Evolutionary conservation across 1,139 yeast genomes (phyloP).

Genomic region (Candida sp.): DNA sequence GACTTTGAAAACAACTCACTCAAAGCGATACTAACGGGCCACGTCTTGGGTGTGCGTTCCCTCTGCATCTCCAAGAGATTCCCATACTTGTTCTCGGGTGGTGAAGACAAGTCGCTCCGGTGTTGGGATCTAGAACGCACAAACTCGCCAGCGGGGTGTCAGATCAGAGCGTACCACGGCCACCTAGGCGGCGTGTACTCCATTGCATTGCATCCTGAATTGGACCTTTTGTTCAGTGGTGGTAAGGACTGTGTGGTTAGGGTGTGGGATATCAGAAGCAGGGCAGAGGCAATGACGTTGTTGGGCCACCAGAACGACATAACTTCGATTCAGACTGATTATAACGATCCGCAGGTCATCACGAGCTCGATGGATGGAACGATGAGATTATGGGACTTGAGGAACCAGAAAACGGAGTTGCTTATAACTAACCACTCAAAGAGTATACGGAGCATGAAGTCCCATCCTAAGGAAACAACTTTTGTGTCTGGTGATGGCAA

Average conservation of each 20-base stretch:
- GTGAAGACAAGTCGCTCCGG: conserved; percentile 91
- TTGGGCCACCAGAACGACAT: conserved; percentile 85
- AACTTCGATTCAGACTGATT: conserved; percentile 67
- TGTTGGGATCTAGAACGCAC: conserved; percentile 97
- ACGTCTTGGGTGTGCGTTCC: conserved; percentile 87
- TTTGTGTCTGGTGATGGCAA: conserved; percentile 78
- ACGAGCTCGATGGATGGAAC: conserved; percentile 89
- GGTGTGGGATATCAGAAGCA: conserved; percentile 92
- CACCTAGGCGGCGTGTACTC: conserved; percentile 92
- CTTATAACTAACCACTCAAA: conserved; percentile 85
- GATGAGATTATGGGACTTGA: conserved; percentile 81
- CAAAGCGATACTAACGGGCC: conserved; percentile 85
- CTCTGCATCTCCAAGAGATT: conserved; percentile 72
- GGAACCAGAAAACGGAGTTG: conserved; percentile 45
- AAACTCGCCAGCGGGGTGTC: conserved; percentile 55
- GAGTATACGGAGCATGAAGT: conserved; percentile 72
- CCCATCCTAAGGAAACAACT: conserved; percentile 76
- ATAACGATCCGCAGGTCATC: conserved; percentile 83
- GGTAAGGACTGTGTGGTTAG: conserved; percentile 89
- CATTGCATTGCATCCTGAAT: conserved; percentile 82
- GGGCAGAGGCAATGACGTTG: conserved; percentile 75
- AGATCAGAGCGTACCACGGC: conserved; percentile 88
- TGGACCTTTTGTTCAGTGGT: conserved; percentile 87
- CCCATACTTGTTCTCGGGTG: conserved; percentile 90
- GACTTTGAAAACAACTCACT: conserved; percentile 76